Evolutionary conservation across 2,329 filamentous ascomycete species (phyloP), one percentile per base, ranked within the genome.

Genomic region (Diaporthe nobilis): DNA sequence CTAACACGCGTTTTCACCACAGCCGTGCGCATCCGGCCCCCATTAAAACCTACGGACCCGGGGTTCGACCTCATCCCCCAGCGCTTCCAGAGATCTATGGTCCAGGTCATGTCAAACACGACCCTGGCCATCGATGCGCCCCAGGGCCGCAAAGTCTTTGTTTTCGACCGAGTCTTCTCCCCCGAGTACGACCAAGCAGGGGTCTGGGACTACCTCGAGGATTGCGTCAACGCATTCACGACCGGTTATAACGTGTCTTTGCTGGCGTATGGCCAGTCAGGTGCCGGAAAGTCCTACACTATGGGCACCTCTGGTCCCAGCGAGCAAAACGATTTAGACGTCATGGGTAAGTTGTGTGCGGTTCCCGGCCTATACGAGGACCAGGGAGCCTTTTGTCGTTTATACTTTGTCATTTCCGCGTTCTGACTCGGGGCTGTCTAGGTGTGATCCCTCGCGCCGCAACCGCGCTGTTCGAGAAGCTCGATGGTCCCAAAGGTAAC

Each of bases 241-340:
- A 95, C 98, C 82, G 97, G 97, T 73, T 99, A 98, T 90, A 99
- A 99, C 91, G 97, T 99, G 75, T 99, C 97, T 4, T 92, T 99
- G 68, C 88, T 99, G 80, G 97, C 97, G 65, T 99, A 99, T 82
- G 97, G 97, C 79, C 97, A 99, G 87, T 99, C 97, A 39, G 97
- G 97, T 74, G 95, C 97, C 15, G 97, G 97, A 80, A 99, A 99
- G 86, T 98, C 96, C 3, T 98, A 98, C 83, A 99, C 97, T 0
- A 99, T 99, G 97, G 97, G 97, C 75, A 99, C 97, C 0, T 95
- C 96, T 0, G 95, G 95, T 6, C 95, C 96, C 2, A 85, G 85
- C 31, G 96, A 98, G 81, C 94, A 97, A 81, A 88, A 87, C 37
- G 89, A 96, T 80, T 79, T 88, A 42, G 90, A 93, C 10, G 85